Conservation (phyloP, 2,329 filamentous ascomycete species). For the Aureobasidium sp. region DNA sequence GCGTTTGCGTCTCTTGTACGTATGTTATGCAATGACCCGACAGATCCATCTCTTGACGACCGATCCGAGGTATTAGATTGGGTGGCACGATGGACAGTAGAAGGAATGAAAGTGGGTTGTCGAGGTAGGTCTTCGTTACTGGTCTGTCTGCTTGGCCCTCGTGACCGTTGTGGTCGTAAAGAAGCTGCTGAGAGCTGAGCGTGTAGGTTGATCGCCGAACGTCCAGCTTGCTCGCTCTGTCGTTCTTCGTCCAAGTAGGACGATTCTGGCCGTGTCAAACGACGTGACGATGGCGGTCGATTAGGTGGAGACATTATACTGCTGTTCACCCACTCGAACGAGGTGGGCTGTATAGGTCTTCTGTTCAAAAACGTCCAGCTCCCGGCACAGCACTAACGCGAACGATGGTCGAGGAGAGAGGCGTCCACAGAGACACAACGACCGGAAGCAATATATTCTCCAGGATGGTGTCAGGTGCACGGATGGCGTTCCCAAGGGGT, state of each 20-base stretch:
- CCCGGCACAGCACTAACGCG: background rate
- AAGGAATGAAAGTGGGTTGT: background rate
- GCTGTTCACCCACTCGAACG: background rate
- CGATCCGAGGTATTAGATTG: background rate
- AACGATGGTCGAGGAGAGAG: background rate
- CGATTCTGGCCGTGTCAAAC: background rate
- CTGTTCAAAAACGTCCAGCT: background rate
- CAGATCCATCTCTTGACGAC: slow-evolving; percentile 14
- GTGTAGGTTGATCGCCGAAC: slow-evolving; percentile 26
- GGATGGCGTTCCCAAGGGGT: background rate
- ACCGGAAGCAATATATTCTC: background rate
- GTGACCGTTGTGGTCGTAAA: slow-evolving; percentile 24
- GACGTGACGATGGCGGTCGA: slow-evolving; percentile 6
- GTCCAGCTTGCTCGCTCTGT: slow-evolving; percentile 27
- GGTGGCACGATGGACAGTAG: slow-evolving; percentile 5
- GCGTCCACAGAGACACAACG: background rate
- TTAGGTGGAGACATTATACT: background rate
- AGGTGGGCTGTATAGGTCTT: background rate
- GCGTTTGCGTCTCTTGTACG: slow-evolving; percentile 21
- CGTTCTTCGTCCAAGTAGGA: background rate
- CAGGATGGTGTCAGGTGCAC: slow-evolving; percentile 2
- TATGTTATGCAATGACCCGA: slow-evolving; percentile 10
- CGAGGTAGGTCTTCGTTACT: slow-evolving; percentile 3
- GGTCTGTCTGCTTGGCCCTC: slow-evolving; percentile 18
- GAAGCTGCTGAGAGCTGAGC: slow-evolving; percentile 30